Evolutionary conservation across 768 basidiomycete genomes (phyloP).

Genomic region (Lentinula guzmanii): DNA sequence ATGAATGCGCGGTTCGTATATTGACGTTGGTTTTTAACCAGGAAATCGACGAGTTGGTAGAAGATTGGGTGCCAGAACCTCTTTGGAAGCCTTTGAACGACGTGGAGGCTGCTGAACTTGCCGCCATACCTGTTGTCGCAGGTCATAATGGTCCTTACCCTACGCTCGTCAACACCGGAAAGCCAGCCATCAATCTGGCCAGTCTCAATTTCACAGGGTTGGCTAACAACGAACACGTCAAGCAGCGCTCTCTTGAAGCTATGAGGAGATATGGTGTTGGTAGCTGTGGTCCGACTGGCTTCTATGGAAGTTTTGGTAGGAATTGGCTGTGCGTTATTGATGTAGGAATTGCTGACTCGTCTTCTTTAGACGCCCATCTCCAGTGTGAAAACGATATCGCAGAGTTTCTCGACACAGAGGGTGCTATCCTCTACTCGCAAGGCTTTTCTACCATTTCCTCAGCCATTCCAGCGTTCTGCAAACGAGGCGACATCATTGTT

Average conservation of each 20-base stretch:
- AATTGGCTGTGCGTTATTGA: background rate
- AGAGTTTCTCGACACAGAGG: conserved; percentile 84
- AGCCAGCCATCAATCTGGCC: conserved; percentile 78
- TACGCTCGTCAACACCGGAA: conserved; percentile 64
- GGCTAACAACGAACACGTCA: conserved; percentile 82
- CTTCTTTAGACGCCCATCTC: conserved; percentile 79
- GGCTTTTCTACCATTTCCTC: conserved; percentile 88
- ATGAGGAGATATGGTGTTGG: conserved; percentile 88
- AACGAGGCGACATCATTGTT: conserved; percentile 97
- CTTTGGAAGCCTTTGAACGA: conserved; percentile 58
- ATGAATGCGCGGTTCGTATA: background rate
- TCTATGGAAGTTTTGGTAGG: conserved; percentile 93
- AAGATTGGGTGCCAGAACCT: conserved; percentile 90
- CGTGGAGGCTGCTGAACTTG: conserved; percentile 63
- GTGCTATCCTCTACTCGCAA: conserved; percentile 90
- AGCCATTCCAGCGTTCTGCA: conserved; percentile 96
- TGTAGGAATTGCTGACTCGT: conserved; percentile 5
- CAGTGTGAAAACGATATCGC: conserved; percentile 86
- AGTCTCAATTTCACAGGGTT: conserved; percentile 91
- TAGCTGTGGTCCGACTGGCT: conserved; percentile 93
- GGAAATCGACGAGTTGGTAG: conserved; percentile 96
- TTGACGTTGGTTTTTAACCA: conserved; percentile 22
- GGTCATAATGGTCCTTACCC: conserved; percentile 84
- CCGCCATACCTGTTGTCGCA: conserved; percentile 66
- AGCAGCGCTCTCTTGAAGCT: conserved; percentile 78